Conservation (phyloP, 768 basidiomycete genomes). For the Obba rivulosa region DNA sequence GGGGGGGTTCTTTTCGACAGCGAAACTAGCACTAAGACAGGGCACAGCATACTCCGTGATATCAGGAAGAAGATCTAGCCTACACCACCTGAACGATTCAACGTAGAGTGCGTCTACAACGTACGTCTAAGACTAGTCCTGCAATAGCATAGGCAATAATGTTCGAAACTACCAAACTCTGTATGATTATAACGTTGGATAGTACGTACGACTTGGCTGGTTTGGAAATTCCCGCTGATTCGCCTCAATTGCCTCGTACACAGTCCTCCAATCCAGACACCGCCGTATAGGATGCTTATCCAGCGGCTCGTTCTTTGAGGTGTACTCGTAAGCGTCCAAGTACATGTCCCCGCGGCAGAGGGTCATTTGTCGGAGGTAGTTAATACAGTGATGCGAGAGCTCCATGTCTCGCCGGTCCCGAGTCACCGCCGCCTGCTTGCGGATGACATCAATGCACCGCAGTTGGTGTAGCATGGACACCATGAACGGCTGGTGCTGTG, state of each 20-base stretch:
- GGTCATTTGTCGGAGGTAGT: constrained; percentile 34
- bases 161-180: no score
- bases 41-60: no score
- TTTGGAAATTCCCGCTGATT: neutral
- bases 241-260: neutral
- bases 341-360: constrained; percentile 29
- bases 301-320: neutral
- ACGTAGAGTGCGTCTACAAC: no score
- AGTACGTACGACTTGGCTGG: no score
- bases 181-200: no score
- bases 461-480: constrained; percentile 35
- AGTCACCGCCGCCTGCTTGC: constrained; percentile 15
- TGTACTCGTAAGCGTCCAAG: constrained; percentile 18
- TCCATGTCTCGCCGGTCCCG: constrained; percentile 1
- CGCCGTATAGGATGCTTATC: neutral
- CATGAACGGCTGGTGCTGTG: constrained; percentile 23
- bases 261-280: constrained; percentile 1
- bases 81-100: no score
- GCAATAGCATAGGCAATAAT: no score
- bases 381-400: constrained; percentile 27
- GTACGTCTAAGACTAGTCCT: no score
- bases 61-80: no score
- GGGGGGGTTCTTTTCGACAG: no score
- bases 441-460: constrained; percentile 35
- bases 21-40: no score